phyloP scores from a whole-genome alignment of 2,329 filamentous ascomycete species.

The Cytospora mali region DNA sequence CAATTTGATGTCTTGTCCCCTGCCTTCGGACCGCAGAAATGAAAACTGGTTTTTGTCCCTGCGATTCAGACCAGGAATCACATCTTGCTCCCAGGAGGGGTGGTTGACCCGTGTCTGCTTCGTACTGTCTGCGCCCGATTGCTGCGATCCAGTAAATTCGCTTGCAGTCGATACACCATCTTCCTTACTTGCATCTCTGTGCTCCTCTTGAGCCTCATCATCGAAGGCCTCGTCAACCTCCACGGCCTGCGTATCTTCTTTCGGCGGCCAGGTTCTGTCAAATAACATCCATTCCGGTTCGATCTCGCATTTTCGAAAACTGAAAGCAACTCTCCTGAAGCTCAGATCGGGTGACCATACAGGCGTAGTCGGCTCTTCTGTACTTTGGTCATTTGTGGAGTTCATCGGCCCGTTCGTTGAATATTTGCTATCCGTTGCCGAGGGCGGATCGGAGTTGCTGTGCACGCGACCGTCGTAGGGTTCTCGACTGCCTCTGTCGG shows the following conservation, averaged over 20 bases:
- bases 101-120: background rate
- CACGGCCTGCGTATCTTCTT: slow-evolving; percentile 1
- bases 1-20: background rate
- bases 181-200: background rate
- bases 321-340: background rate
- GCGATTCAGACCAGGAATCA: background rate
- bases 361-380: background rate
- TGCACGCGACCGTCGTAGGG: background rate
- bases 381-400: background rate
- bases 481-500: background rate
- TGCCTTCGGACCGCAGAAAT: background rate
- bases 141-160: background rate
- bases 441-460: background rate
- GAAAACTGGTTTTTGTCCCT: slow-evolving; percentile 1
- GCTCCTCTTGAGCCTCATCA: background rate
- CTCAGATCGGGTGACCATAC: background rate
- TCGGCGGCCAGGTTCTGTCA: background rate
- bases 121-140: background rate
- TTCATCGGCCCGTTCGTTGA: background rate
- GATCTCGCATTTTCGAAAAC: background rate
- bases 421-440: slow-evolving; percentile 2
- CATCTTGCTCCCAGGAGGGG: background rate
- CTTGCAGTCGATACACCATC: background rate
- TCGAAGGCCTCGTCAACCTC: slow-evolving; percentile 14
- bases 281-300: background rate